Evolutionary conservation across 2,329 filamentous ascomycete species (phyloP).

Genomic region (Xylaria sp.): DNA sequence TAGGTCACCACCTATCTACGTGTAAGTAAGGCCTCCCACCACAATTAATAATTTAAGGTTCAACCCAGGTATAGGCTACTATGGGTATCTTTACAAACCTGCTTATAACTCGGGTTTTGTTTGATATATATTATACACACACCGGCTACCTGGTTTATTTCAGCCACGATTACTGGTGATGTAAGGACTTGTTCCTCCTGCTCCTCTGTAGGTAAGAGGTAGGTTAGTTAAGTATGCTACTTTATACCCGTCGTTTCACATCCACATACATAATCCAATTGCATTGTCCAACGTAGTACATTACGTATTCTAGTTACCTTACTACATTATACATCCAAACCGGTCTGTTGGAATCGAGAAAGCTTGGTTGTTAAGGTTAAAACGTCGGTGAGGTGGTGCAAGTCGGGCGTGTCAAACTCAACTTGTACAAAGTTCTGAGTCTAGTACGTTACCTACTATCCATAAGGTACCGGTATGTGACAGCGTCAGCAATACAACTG

Average conservation of each 20-base stretch:
- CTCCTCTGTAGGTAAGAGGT: too few relatives aligned
- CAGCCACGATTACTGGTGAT: not conserved
- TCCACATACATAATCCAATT: slow-evolving; percentile 2
- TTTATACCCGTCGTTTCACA: too few relatives aligned
- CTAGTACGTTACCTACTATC: not conserved
- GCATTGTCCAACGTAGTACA: slow-evolving; percentile 2
- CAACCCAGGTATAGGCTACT: too few relatives aligned
- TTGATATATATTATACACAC: too few relatives aligned
- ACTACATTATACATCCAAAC: not conserved
- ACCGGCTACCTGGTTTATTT: too few relatives aligned
- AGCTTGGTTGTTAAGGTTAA: slow-evolving; percentile 12
- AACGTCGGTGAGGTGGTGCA: not conserved
- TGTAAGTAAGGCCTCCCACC: not conserved
- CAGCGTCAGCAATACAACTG: not conserved
- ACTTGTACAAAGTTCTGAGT: not conserved
- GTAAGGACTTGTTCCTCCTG: not conserved
- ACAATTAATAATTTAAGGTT: too few relatives aligned
- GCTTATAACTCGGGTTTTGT: not conserved
- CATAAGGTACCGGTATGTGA: not conserved
- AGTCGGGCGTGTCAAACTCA: not conserved
- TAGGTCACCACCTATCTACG: not conserved
- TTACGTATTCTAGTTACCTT: slow-evolving; percentile 9
- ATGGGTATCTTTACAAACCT: not conserved
- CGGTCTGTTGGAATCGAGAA: not conserved
- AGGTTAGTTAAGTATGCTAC: too few relatives aligned